Evolutionary conservation across 495 filamentous ascomycete genomes (phyloP), one percentile per base, ranked within the genome.

Genomic region (Penicillium ucsense): DNA sequence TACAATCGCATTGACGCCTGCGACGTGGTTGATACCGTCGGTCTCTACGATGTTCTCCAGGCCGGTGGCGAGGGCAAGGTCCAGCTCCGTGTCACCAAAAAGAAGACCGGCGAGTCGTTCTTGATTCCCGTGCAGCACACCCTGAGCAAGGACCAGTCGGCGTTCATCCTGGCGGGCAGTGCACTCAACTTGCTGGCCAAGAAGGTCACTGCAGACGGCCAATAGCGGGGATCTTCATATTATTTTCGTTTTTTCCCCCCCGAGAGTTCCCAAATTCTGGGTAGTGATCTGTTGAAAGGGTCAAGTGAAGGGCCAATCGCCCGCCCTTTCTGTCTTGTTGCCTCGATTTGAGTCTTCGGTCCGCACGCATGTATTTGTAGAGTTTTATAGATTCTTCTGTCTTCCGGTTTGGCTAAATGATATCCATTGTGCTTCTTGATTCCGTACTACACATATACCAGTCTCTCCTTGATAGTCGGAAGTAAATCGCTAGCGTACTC

Each of bases 111-210:
- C 45, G 78, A 81, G 64, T 75, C 74, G 59, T 48, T 83, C 7
- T 57, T 69, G 31, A 74, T 62, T 27, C 56, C 59, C 28, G 57
- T 59, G 34, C 45, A 80, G 66, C 91, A 94, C 66, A 85, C 86
- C 5, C 75, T 98, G 33, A 89, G 82, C 58, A 74, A 77, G 62
- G 92, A 95, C 62, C 92, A 98, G 73, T 84, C 84, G 52, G 81
- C 73, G 1, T 98, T 96, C 62, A 85, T 98, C 38, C 70, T 98
- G 7, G 92, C 92, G 3, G 92, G 92, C 6, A 95, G 89, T 68
- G 92, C 92, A 42, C 66, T 98, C 71, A 98, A 98, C 73, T 52
- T 94, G 60, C 66, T 96, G 57, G 79, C 85, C 10, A 79, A 81
- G 75, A 67, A 65, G 54, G 71, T 60, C 34, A 45, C 51, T 10